Conservation (phyloP, 2,329 filamentous ascomycete genomes). For the Colletotrichum filicis region DNA sequence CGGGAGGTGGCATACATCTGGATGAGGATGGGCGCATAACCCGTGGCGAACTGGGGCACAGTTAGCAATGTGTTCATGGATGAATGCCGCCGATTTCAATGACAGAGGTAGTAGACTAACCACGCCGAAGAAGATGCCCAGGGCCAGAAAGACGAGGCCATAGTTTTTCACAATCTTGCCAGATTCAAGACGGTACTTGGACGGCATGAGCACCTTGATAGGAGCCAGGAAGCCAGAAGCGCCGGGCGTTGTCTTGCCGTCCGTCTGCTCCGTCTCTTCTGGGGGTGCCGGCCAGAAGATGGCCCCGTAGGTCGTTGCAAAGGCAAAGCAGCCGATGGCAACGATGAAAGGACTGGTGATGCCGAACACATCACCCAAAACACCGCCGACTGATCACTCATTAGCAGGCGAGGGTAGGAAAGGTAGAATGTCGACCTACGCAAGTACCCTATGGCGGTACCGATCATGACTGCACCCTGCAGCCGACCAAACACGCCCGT, state of each 20-base stretch:
- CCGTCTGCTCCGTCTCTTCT: constrained; percentile 40
- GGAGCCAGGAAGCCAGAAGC: constrained; percentile 70
- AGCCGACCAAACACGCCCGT: constrained; percentile 74
- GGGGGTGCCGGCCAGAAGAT: constrained; percentile 43
- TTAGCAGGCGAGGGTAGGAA: background rate
- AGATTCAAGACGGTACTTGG: constrained; percentile 60
- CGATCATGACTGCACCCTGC: constrained; percentile 75
- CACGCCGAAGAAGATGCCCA: constrained; percentile 74
- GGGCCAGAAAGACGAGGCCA: constrained; percentile 71
- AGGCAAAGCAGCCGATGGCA: constrained; percentile 49
- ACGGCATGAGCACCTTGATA: constrained; percentile 69
- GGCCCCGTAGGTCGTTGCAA: constrained; percentile 44
- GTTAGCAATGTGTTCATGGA: background rate
- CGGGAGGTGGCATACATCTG: constrained; percentile 68
- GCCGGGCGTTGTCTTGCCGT: constrained; percentile 40
- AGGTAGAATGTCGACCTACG: constrained; percentile 46
- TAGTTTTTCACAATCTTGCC: constrained; percentile 66
- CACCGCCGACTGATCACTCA: constrained; percentile 62
- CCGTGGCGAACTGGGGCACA: constrained; percentile 59
- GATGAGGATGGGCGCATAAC: constrained; percentile 72
- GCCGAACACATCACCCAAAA: constrained; percentile 71
- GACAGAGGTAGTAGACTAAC: constrained; percentile 46
- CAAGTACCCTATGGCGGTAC: constrained; percentile 71
- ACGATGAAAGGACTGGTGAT: constrained; percentile 74
- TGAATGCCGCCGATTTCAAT: too few relatives aligned